Percentiles rank a stretch among this genome's conserved stretches.
phyloP scores from a whole-genome alignment of 129 eudicot genomes.

The Artemisia argyi region DNA sequence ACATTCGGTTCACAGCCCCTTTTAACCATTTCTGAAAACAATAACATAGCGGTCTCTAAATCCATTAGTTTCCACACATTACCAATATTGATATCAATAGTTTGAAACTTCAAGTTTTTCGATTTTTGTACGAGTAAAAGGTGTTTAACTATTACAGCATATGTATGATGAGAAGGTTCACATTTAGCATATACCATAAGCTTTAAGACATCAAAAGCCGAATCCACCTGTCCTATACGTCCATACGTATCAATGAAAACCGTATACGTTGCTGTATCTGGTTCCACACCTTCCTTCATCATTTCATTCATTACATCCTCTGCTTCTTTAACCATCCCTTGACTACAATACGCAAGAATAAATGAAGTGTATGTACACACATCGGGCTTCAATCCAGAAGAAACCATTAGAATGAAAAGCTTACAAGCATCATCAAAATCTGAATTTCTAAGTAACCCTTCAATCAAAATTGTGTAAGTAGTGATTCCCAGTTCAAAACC shows the following conservation, averaged over 20 bases:
- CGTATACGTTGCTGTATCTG: constrained; percentile 67
- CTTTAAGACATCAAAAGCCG: constrained; percentile 58
- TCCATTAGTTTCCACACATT: constrained; percentile 82
- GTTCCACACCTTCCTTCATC: constrained; percentile 48
- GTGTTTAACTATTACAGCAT: constrained; percentile 67
- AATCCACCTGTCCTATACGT: constrained; percentile 45
- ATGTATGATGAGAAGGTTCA: constrained; percentile 77
- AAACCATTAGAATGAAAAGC: constrained; percentile 37
- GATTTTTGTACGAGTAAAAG: constrained; percentile 35
- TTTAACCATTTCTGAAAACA: constrained; percentile 61
- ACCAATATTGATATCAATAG: constrained; percentile 37
- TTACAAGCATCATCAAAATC: constrained; percentile 55
- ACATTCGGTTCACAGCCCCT: constrained; percentile 53
- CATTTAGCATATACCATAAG: constrained; percentile 58
- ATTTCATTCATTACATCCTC: constrained; percentile 57
- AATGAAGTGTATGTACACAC: constrained; percentile 72
- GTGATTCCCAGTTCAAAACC: constrained; percentile 52
- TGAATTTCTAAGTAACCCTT: constrained; percentile 56
- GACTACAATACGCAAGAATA: constrained; percentile 67
- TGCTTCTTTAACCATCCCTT: constrained; percentile 68
- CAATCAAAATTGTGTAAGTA: constrained; percentile 60
- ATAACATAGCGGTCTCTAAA: constrained; percentile 42
- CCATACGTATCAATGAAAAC: constrained; percentile 77
- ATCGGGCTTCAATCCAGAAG: constrained; percentile 68
- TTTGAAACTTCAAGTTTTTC: constrained; percentile 18